Evolutionary conservation across 2,329 filamentous ascomycete genomes (phyloP), one percentile per base, ranked within the genome.

Genomic region (Diplodia scrobiculata): DNA sequence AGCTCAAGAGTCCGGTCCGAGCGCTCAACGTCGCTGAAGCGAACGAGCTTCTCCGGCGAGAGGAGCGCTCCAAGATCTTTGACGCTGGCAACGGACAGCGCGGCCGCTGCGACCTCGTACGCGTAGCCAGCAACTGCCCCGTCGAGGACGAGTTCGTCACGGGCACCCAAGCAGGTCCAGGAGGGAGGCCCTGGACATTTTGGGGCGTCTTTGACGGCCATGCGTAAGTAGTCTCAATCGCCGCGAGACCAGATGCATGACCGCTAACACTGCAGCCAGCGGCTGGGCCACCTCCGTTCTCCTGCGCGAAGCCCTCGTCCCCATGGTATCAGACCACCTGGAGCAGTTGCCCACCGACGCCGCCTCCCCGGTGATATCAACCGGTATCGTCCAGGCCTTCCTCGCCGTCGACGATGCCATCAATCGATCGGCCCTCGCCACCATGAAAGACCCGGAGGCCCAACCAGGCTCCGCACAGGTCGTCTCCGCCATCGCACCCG

Each of bases 371-470:
- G 78, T 81, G 2, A 79, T 88, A 27, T 82, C 84, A 34, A 74
- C 73, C 13, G 83, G 84, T 3, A 87, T 89, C 77, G 84, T 84
- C 74, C 80, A 82, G 62, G 80, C 82, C 27, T 89, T 89, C 71
- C 76, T 81, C 1, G 79, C 81, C 52, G 80, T 86, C 0, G 87
- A 89, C 71, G 80, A 86, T 59, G 83, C 84, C n/a, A 82, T 89
- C 48, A 84, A 81, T 72, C 67, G 68, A 25, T 70, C 67, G 1
- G 81, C 79, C 5, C 71, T 74, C 11, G 69, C 73, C 7, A 76
- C 79, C 3, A 67, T 76, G 34, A 80, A 79, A 71, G 74, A 72
- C 27, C 78, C 77, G 0, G 75, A 76, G 5, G 77, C 72, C 7
- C 72, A 72, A 19, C 68, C 72, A 0, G 59, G 29, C n/a, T 51